A percentile compares a stretch with the other conserved stretches of the same genome.
phyloP scores from a whole-genome alignment of 2,329 filamentous ascomycete genomes.

The Amphichorda felina region DNA sequence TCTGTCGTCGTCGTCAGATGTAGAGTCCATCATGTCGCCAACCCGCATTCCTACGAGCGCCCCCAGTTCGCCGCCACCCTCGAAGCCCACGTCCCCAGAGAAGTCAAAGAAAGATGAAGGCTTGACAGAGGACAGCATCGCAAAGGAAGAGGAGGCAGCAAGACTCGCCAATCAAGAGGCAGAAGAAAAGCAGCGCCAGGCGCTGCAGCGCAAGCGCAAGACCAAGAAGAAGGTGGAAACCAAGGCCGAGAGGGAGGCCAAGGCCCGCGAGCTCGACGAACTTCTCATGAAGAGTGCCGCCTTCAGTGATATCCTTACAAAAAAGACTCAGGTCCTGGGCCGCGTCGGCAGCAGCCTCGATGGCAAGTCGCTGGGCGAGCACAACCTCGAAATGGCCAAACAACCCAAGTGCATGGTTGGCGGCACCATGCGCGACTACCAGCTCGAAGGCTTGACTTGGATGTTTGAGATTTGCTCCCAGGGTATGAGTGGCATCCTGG shows the following conservation, averaged over 20 bases:
- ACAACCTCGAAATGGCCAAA: constrained; percentile 65
- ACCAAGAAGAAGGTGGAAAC: constrained; percentile 37
- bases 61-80: constrained; percentile 6
- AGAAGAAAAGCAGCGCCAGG: constrained; percentile 28
- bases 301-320: constrained; percentile 50
- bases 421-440: constrained; percentile 87
- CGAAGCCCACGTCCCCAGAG: constrained; percentile 1
- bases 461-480: constrained; percentile 73
- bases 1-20: constrained; percentile 3
- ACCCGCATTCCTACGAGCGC: constrained; percentile 5
- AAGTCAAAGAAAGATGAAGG: neutral
- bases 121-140: constrained; percentile 11
- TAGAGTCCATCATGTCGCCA: constrained; percentile 6
- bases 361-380: constrained; percentile 47
- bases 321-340: constrained; percentile 51
- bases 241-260: constrained; percentile 41
- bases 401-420: constrained; percentile 79
- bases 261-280: constrained; percentile 47
- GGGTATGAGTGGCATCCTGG: constrained; percentile 81
- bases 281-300: constrained; percentile 46
- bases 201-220: constrained; percentile 19
- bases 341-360: constrained; percentile 49
- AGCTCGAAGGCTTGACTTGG: constrained; percentile 91
- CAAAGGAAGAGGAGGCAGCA: constrained; percentile 23
- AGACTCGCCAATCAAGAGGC: constrained; percentile 27